Percentiles rank a stretch among this genome's conserved stretches.
phyloP scores from a whole-genome alignment of 2,329 filamentous ascomycete genomes.

The Aspergillus transmontanensis region DNA sequence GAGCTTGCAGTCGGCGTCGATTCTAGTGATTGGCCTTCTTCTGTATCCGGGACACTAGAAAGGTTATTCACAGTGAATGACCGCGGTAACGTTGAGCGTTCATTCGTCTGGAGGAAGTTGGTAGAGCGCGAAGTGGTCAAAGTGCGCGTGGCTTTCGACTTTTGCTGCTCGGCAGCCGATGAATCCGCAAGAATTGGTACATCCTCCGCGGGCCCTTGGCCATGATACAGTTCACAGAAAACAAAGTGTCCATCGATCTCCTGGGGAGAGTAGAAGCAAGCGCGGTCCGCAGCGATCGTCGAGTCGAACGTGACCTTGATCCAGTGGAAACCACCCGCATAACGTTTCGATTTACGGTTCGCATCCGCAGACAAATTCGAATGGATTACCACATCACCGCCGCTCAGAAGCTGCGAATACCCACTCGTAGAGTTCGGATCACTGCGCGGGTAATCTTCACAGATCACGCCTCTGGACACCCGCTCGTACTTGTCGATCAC shows the following conservation, averaged over 20 bases:
- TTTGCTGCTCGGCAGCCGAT: constrained; percentile 25
- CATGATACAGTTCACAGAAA: constrained; percentile 70
- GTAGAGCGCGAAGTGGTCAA: constrained; percentile 40
- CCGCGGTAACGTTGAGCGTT: constrained; percentile 41
- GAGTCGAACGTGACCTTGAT: constrained; percentile 84
- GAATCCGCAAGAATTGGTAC: constrained; percentile 60
- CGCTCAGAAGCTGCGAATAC: constrained; percentile 72
- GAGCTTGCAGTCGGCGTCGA: constrained; percentile 46
- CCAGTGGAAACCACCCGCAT: constrained; percentile 86
- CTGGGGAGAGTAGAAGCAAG: constrained; percentile 71
- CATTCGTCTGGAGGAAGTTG: constrained; percentile 35
- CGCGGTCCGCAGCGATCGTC: constrained; percentile 68
- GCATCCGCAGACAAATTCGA: constrained; percentile 71
- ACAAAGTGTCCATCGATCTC: constrained; percentile 70
- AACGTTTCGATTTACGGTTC: constrained; percentile 76
- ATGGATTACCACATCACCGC: constrained; percentile 71
- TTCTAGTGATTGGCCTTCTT: constrained; percentile 35
- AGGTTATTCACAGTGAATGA: constrained; percentile 44
- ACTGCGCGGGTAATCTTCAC: constrained; percentile 89
- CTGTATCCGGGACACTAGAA: constrained; percentile 31
- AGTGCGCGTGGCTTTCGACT: constrained; percentile 35
- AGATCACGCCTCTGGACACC: constrained; percentile 76
- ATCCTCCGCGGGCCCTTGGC: constrained; percentile 65
- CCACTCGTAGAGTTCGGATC: constrained; percentile 71
- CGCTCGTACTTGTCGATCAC: constrained; percentile 87